A percentile compares a stretch with the other conserved stretches of the same genome.
phyloP scores from a whole-genome alignment of 495 filamentous ascomycete species.

The Penicillium taxi region DNA sequence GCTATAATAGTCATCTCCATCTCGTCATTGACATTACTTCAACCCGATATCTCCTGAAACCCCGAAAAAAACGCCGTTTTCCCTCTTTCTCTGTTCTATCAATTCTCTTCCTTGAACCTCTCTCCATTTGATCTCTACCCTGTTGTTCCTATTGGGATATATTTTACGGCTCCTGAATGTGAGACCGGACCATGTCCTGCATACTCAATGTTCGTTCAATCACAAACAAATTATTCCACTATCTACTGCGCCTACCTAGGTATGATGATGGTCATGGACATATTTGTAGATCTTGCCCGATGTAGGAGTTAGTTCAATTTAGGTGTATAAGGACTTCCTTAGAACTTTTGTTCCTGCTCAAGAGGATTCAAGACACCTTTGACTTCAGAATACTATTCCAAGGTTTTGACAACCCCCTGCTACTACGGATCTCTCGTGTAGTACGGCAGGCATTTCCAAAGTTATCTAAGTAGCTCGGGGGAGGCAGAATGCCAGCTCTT shows the following conservation, averaged over 20 bases:
- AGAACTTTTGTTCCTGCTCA: too few species aligned
- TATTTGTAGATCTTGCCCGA: too few species aligned
- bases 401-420: too few species aligned
- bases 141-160: constrained; percentile 5
- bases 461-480: too few species aligned
- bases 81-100: constrained; percentile 10
- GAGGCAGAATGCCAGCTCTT: too few species aligned
- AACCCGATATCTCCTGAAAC: constrained; percentile 9
- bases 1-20: not conserved
- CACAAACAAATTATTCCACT: constrained; percentile 10
- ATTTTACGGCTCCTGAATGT: constrained; percentile 11
- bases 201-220: constrained; percentile 12
- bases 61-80: constrained; percentile 13
- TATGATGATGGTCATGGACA: constrained; percentile 9
- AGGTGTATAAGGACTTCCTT: too few species aligned
- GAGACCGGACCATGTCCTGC: constrained; percentile 8
- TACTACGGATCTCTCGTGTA: too few species aligned
- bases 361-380: too few species aligned
- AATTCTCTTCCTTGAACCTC: constrained; percentile 8
- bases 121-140: constrained; percentile 9
- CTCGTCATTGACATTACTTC: constrained; percentile 3
- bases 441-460: too few species aligned
- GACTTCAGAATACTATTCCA: too few species aligned
- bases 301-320: too few species aligned
- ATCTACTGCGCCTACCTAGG: constrained; percentile 6